A percentile compares a stretch with the other conserved stretches of the same genome.
phyloP scores from a whole-genome alignment of 2,329 filamentous ascomycete genomes.

The Harringtonia lauricola region DNA sequence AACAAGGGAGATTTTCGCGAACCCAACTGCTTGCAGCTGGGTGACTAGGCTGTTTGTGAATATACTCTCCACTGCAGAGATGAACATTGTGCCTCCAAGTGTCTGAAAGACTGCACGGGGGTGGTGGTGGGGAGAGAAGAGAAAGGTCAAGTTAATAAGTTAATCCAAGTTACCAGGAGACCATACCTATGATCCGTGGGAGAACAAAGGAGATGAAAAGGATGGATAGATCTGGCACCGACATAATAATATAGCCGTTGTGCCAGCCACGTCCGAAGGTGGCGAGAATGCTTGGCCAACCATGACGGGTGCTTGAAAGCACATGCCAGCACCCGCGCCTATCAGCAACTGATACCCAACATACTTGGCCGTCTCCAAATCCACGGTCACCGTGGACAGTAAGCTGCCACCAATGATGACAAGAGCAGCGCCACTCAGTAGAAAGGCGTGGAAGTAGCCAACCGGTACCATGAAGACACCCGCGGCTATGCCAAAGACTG shows the following conservation, averaged over 20 bases:
- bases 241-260: constrained; percentile 26
- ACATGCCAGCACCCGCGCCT: constrained; percentile 33
- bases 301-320: constrained; percentile 33
- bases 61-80: too few species aligned
- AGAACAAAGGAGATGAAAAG: too few species aligned
- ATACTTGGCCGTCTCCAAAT: constrained; percentile 24
- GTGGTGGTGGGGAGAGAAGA: too few species aligned
- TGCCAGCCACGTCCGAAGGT: constrained; percentile 24
- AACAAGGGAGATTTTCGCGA: too few species aligned
- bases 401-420: constrained; percentile 24
- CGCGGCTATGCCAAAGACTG: constrained; percentile 22
- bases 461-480: constrained; percentile 23
- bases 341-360: constrained; percentile 36
- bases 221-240: too few species aligned
- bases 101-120: too few species aligned
- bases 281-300: constrained; percentile 20
- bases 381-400: constrained; percentile 24
- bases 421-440: constrained; percentile 21
- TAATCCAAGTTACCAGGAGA: too few species aligned
- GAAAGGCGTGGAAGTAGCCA: constrained; percentile 26
- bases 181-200: too few species aligned
- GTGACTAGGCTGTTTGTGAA: too few species aligned
- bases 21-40: too few species aligned
- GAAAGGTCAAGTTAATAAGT: too few species aligned
- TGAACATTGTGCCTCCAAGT: too few species aligned